phyloP scores from a whole-genome alignment of 768 basidiomycete species.

The Auricularia sp. region DNA sequence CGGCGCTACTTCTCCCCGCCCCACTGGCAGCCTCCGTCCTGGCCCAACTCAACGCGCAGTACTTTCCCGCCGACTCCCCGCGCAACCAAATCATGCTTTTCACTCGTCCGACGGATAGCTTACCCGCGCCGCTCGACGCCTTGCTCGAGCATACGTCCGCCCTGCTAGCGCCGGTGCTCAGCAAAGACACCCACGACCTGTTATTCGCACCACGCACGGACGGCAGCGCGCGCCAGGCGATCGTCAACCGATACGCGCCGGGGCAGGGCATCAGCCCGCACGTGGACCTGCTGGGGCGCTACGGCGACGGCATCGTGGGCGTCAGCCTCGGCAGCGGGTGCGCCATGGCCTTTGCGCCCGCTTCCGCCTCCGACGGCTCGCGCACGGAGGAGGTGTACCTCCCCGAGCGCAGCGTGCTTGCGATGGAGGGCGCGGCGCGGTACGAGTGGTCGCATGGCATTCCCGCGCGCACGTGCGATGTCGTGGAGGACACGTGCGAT shows the following conservation, averaged over 20 bases:
- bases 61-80: conserved; percentile 30
- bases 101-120: conserved; percentile 4
- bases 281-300: conserved; percentile 74
- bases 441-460: conserved; percentile 90
- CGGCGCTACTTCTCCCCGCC: conserved; percentile 37
- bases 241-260: conserved; percentile 79
- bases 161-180: conserved; percentile 41
- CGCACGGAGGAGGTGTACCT: conserved; percentile 48
- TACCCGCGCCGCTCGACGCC: conserved; percentile 24
- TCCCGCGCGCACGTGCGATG: conserved; percentile 46
- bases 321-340: conserved; percentile 74
- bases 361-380: conserved; percentile 5
- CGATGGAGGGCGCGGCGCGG: conserved; percentile 71
- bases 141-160: conserved; percentile 43
- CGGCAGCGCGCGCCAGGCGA: conserved; percentile 60
- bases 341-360: conserved; percentile 59
- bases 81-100: conserved; percentile 84
- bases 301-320: conserved; percentile 83
- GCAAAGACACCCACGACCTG: conserved; percentile 37
- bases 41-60: conserved; percentile 28
- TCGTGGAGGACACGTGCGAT: conserved; percentile 30
- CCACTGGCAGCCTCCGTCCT: conserved; percentile 39
- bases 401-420: conserved; percentile 63
- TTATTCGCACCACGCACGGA: conserved; percentile 47
- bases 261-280: conserved; percentile 87